A percentile compares a stretch with the other conserved stretches of the same genome.
phyloP scores from a whole-genome alignment of 225 moss, liverwort and hornwort species.

The Thuidium tamariscinum region DNA sequence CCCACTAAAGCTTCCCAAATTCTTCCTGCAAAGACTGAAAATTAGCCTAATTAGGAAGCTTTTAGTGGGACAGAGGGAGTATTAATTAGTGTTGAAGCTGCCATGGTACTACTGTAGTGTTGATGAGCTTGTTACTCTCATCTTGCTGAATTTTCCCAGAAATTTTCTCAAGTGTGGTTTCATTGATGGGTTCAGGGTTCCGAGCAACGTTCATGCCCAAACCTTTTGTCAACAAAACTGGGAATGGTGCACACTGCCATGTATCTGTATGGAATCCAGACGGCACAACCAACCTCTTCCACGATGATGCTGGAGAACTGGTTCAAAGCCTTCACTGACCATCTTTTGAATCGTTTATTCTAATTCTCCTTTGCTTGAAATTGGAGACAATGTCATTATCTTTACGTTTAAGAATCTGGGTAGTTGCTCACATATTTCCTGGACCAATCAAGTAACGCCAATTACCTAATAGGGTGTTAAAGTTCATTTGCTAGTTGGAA shows the following conservation, averaged over 20 bases:
- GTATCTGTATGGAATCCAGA: slow-evolving; percentile 65
- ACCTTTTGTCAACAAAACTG: slow-evolving; percentile 72
- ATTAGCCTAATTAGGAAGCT: too few species aligned
- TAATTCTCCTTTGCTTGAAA: background rate
- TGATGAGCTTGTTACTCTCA: background rate
- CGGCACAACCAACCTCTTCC: slow-evolving; percentile 43
- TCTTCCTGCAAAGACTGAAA: too few species aligned
- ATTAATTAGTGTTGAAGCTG: background rate
- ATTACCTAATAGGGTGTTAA: background rate
- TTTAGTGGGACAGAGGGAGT: too few species aligned
- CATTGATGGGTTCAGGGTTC: slow-evolving; percentile 31
- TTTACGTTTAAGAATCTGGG: background rate
- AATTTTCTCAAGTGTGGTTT: background rate
- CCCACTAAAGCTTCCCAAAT: too few species aligned
- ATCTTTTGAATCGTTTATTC: background rate
- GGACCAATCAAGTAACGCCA: background rate
- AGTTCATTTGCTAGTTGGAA: background rate
- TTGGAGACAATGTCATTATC: background rate
- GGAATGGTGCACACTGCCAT: slow-evolving; percentile 89
- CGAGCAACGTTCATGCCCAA: slow-evolving; percentile 96
- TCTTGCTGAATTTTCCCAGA: background rate
- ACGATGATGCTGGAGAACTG: slow-evolving; percentile 28
- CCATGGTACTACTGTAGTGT: background rate
- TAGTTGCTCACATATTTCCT: background rate
- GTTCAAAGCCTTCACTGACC: slow-evolving; percentile 11